Evolutionary conservation across 2,329 filamentous ascomycete genomes (phyloP).

Genomic region (Exophiala sp.): DNA sequence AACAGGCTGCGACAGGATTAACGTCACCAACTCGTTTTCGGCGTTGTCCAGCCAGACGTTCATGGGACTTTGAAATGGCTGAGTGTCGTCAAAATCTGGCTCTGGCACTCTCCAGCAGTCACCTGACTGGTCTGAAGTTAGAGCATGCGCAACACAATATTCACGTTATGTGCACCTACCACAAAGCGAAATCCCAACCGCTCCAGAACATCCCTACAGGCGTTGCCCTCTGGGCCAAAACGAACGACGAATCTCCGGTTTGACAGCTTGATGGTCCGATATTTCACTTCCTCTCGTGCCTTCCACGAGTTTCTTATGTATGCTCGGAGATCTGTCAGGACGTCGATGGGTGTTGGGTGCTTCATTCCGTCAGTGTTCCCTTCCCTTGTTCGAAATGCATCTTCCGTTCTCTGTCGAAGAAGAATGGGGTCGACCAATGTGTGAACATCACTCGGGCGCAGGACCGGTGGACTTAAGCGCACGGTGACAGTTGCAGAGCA

Average conservation of each 20-base stretch:
- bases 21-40: slow-evolving; percentile 51
- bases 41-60: slow-evolving; percentile 54
- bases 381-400: slow-evolving; percentile 38
- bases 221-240: slow-evolving; percentile 52
- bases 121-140: slow-evolving; percentile 24
- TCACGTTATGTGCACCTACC: slow-evolving; percentile 33
- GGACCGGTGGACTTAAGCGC: slow-evolving; percentile 47
- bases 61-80: slow-evolving; percentile 38
- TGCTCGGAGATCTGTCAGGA: slow-evolving; percentile 51
- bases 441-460: slow-evolving; percentile 45
- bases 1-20: slow-evolving; percentile 44
- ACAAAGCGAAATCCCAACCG: slow-evolving; percentile 52
- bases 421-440: slow-evolving; percentile 50
- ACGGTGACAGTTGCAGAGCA: slow-evolving; percentile 53
- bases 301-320: slow-evolving; percentile 57
- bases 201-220: slow-evolving; percentile 53
- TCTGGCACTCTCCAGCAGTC: slow-evolving; percentile 42
- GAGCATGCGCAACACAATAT: not conserved
- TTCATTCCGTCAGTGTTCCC: slow-evolving; percentile 42
- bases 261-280: slow-evolving; percentile 49
- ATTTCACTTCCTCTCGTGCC: slow-evolving; percentile 34
- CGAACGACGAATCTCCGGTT: slow-evolving; percentile 61
- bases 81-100: slow-evolving; percentile 32
- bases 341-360: slow-evolving; percentile 49
- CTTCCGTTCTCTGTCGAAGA: slow-evolving; percentile 50